Evolutionary conservation across 306 rosid species (phyloP).

Genomic region (Casuarina glauca): DNA sequence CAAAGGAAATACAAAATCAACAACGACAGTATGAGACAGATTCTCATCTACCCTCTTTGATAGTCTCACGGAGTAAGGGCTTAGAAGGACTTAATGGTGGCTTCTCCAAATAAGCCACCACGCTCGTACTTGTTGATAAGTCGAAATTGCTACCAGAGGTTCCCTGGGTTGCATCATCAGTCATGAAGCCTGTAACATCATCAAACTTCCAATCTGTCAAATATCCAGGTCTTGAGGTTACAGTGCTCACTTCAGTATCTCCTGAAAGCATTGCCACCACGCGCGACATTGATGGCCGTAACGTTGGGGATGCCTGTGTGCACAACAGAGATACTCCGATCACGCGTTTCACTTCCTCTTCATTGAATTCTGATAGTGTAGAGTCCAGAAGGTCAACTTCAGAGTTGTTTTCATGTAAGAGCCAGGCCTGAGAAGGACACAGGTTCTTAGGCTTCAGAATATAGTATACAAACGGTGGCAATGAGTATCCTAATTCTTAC

Average conservation of each 20-base stretch:
- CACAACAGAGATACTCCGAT: conserved; percentile 60
- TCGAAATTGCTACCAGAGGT: conserved; percentile 26
- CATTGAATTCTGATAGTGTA: conserved; percentile 33
- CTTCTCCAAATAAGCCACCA: not conserved
- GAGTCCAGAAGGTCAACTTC: conserved; percentile 49
- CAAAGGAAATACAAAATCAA: too few relatives aligned
- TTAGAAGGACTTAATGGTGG: conserved; percentile 25
- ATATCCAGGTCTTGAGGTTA: conserved; percentile 60
- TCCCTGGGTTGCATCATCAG: conserved; percentile 26
- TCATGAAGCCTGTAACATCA: conserved; percentile 27
- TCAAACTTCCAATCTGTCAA: conserved; percentile 51
- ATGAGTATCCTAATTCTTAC: too few relatives aligned
- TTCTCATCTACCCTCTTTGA: not conserved
- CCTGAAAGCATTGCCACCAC: conserved; percentile 62
- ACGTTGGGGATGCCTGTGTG: conserved; percentile 62
- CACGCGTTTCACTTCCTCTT: conserved; percentile 50
- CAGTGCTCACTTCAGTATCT: conserved; percentile 51
- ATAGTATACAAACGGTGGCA: too few relatives aligned
- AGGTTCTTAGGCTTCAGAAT: too few relatives aligned
- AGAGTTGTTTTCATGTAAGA: conserved; percentile 48
- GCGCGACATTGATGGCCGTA: conserved; percentile 67
- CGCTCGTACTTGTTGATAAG: conserved; percentile 38
- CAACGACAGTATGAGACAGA: too few relatives aligned
- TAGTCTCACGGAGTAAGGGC: not conserved
- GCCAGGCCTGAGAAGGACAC: conserved; percentile 52